phyloP scores from a whole-genome alignment of 805 yeast species.

The Zygosaccharomyces bisporus region DNA sequence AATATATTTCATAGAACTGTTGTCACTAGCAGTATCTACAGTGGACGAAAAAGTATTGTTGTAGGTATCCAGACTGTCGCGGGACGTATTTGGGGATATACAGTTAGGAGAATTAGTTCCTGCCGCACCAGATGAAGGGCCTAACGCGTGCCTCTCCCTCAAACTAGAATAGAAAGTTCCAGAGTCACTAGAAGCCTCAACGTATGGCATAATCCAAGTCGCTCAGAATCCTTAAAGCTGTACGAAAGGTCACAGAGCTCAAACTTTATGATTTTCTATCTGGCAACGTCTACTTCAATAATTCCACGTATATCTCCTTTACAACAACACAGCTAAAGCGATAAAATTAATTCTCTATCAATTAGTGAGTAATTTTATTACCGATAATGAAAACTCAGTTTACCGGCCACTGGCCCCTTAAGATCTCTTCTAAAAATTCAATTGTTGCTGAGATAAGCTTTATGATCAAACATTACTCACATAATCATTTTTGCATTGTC shows the following conservation, averaged over 20 bases:
- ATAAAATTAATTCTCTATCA: neutral
- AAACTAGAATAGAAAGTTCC: conserved; percentile 24
- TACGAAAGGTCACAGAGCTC: neutral
- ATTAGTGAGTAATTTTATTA: neutral
- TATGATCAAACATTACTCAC: neutral
- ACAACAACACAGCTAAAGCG: neutral
- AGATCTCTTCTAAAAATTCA: neutral
- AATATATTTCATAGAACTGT: conserved; percentile 7
- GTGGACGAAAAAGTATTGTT: conserved; percentile 10
- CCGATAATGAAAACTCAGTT: neutral
- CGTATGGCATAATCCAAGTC: conserved; percentile 29
- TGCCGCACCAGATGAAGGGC: conserved; percentile 1
- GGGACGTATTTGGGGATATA: conserved; percentile 1
- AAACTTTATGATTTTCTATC: neutral
- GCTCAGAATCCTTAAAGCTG: neutral
- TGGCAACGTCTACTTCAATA: neutral
- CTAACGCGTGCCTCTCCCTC: conserved; percentile 29
- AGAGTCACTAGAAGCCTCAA: conserved; percentile 32
- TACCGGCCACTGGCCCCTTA: conserved; percentile 2
- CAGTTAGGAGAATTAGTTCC: conserved; percentile 1
- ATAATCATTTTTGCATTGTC: neutral
- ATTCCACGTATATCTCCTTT: neutral
- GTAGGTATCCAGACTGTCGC: conserved; percentile 3
- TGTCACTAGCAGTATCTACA: conserved; percentile 10
- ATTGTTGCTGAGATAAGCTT: neutral